These are phyloP conservation scores for Coniochaeta sp. DNA, from an alignment of 2,329 filamentous ascomycete genomes.

Conservation along the genomic window DNA sequence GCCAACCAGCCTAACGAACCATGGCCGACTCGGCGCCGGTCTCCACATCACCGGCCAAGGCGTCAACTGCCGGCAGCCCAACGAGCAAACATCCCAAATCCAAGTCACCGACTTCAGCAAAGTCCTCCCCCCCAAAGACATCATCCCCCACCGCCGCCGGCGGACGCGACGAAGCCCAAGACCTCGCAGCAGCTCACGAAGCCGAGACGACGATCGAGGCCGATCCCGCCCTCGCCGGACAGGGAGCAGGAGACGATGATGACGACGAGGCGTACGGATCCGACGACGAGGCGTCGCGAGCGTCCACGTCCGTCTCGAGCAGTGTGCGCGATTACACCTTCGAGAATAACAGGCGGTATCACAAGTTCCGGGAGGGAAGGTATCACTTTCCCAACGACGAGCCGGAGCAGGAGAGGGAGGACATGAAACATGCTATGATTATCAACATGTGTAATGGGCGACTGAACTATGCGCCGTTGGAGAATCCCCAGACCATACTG, in stretches of 20 bases:
- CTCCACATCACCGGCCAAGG: background rate
- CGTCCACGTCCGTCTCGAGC: background rate
- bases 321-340: background rate
- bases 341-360: background rate
- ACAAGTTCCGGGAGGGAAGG: background rate
- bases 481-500: conserved; percentile 19
- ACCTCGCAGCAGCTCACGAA: background rate
- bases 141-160: background rate
- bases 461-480: conserved; percentile 2
- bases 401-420: conserved; percentile 6
- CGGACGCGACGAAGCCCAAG: background rate
- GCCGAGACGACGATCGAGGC: conserved; percentile 1
- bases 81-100: background rate
- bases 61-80: background rate
- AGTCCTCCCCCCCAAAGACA: background rate
- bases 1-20: no score
- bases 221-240: background rate
- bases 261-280: background rate
- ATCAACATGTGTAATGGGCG: background rate
- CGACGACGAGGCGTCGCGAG: background rate
- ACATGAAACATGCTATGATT: background rate
- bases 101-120: background rate
- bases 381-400: conserved; percentile 31
- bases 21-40: background rate
- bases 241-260: background rate